Conservation (phyloP, 2,329 filamentous ascomycete genomes). For the Talaromyces verruculosus region DNA sequence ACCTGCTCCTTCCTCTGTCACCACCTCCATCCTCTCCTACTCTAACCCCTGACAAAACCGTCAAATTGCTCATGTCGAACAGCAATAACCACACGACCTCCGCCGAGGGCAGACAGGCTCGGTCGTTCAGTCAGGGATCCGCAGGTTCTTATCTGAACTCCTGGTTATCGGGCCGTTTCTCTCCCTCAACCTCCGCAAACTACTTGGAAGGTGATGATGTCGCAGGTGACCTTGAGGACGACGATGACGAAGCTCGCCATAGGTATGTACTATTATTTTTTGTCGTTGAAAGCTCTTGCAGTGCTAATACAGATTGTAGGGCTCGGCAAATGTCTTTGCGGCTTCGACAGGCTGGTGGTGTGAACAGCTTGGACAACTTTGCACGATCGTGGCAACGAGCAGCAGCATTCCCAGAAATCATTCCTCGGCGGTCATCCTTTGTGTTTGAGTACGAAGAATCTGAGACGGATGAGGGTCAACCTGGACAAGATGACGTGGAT, state of each 20-base stretch:
- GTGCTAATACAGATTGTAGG: constrained; percentile 21
- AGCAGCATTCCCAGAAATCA: constrained; percentile 82
- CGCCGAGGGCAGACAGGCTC: constrained; percentile 18
- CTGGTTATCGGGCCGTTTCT: constrained; percentile 20
- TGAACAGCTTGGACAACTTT: constrained; percentile 93
- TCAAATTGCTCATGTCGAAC: constrained; percentile 11
- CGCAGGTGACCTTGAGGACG: constrained; percentile 16
- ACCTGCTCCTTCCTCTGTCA: neutral
- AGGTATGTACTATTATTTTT: constrained; percentile 10
- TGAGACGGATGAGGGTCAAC: constrained; percentile 42
- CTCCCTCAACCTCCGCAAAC: constrained; percentile 16
- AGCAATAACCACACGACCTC: neutral
- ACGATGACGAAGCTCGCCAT: constrained; percentile 23
- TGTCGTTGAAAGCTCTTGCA: neutral
- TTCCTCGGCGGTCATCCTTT: constrained; percentile 75
- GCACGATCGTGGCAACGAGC: constrained; percentile 90
- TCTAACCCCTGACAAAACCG: neutral
- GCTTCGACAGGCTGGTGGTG: constrained; percentile 70
- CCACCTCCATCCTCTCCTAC: neutral
- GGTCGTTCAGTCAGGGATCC: constrained; percentile 22
- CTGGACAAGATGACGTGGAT: constrained; percentile 26
- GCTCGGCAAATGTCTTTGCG: constrained; percentile 50
- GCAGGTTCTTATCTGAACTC: constrained; percentile 18
- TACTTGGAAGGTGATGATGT: constrained; percentile 8
- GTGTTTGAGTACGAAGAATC: constrained; percentile 52